phyloP scores from a whole-genome alignment of 2,329 filamentous ascomycete species.

The Claviceps sp. region DNA sequence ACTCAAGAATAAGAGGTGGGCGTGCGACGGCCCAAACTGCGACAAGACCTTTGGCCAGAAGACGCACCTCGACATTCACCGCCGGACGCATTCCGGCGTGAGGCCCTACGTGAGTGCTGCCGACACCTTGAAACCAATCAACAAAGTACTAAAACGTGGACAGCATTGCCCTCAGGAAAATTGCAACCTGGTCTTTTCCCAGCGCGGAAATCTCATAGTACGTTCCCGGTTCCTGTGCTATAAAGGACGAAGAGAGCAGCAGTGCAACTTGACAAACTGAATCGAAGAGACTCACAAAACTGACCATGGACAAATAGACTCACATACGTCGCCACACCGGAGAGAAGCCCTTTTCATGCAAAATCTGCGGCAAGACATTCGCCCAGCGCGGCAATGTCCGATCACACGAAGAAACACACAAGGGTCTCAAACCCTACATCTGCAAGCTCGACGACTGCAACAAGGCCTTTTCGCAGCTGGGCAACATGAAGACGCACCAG shows the following conservation, averaged over 20 bases:
- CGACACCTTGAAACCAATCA: neutral
- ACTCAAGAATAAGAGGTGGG: conserved; percentile 45
- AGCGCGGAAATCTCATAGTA: conserved; percentile 82
- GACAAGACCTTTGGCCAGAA: conserved; percentile 78
- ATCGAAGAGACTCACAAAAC: neutral
- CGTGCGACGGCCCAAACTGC: conserved; percentile 62
- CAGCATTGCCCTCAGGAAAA: conserved; percentile 55
- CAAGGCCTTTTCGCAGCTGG: conserved; percentile 80
- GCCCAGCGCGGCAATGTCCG: conserved; percentile 77
- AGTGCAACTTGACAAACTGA: neutral
- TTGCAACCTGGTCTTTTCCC: conserved; percentile 74
- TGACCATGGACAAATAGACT: conserved; percentile 53
- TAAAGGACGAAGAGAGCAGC: too few species aligned
- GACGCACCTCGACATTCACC: conserved; percentile 85
- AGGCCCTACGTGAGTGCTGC: conserved; percentile 65
- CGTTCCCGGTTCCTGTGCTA: conserved; percentile 9
- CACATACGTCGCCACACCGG: conserved; percentile 81
- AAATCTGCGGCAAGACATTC: conserved; percentile 68
- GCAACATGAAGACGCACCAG: conserved; percentile 91
- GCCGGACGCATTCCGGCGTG: conserved; percentile 73
- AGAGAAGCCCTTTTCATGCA: conserved; percentile 71
- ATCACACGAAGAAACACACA: conserved; percentile 71
- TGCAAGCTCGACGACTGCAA: conserved; percentile 74
- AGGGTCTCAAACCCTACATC: conserved; percentile 61
- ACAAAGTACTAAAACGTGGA: neutral